Base-by-base conservation (phyloP, 257 asterid species). In the Plantago elongata region DNA sequence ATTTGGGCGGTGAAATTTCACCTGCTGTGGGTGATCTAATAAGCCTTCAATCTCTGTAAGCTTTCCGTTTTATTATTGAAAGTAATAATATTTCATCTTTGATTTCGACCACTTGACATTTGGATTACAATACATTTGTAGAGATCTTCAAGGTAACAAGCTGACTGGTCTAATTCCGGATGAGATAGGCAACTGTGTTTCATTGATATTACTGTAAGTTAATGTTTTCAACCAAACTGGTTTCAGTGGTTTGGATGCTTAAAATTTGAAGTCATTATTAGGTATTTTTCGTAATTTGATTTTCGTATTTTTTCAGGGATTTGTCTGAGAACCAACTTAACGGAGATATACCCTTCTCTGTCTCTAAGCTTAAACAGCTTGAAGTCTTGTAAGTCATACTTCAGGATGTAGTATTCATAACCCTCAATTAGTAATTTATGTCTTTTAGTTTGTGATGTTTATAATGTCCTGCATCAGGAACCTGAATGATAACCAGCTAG, bases 161-260 rank as follows among this genome's bases (percentile, higher is more conserved):
- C 73, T 93, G 62, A 84, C 92, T 11, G 96, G 99, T 47, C 97
- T 87, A 72, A 78, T 93, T 58, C 99, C 99, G 0, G 99, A 89
- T 54, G 96, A 93, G 80, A 85, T 93, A 13, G 96, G 96, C 64
- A 78, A 82, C 74, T 93, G 97, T 51, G 69, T 78, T 65, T 82
- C 90, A 0, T 71, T 93, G 52, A 57, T 61, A 27, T 78, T 79
- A 34, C 66, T 93, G 99, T 93, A 76, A 75, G 77, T 50, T 11
- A 13, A 9, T 13, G 11, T 37, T 11, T 1, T 37, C 11, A 11
- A 30, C 7, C 0, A 9, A 9, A 38, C 8, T 43, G 45, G 30
- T n/a, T n/a, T n/a, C n/a, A n/a, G n/a, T n/a, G n/a, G 43, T 52
- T 48, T 1, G 9, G 13, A 37, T 44, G 43, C 54, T 16, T 54